Conservation (phyloP, 108 stramenopile genomes). For the Fragilaria radians region DNA sequence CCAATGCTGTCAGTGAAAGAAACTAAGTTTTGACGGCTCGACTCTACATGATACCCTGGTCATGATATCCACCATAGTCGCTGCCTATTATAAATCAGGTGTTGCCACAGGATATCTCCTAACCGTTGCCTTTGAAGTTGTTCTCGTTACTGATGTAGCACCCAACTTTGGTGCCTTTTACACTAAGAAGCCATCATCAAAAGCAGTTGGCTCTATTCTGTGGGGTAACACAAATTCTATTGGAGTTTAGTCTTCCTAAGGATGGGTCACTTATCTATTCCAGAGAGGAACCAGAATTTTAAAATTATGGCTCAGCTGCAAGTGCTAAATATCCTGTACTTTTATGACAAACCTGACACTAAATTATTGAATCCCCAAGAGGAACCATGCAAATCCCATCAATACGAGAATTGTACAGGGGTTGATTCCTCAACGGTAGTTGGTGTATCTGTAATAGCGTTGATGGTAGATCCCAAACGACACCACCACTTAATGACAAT, state of each 20-base stretch:
- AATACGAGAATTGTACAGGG: conserved; percentile 59
- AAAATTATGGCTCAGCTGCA: conserved; percentile 45
- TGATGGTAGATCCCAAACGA: too few species aligned
- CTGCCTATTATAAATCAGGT: conserved; percentile 34
- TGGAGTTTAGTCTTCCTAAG: conserved; percentile 72
- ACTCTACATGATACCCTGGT: conserved; percentile 39
- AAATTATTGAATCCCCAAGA: conserved; percentile 50
- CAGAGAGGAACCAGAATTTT: conserved; percentile 43
- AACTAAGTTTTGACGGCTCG: conserved; percentile 50
- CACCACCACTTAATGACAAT: too few species aligned
- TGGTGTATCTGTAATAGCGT: conserved; percentile 19
- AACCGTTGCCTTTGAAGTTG: conserved; percentile 83
- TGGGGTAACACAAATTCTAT: conserved; percentile 36
- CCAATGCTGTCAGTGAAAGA: conserved; percentile 22
- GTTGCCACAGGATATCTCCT: conserved; percentile 68
- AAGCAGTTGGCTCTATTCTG: conserved; percentile 52
- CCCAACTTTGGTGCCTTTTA: conserved; percentile 74
- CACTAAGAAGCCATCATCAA: conserved; percentile 62
- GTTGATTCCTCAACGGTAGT: conserved; percentile 62
- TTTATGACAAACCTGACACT: conserved; percentile 38
- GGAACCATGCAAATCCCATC: conserved; percentile 46
- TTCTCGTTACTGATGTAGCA: conserved; percentile 66
- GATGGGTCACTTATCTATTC: conserved; percentile 63
- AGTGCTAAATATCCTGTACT: conserved; percentile 43
- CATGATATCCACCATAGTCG: conserved; percentile 43